Evolutionary conservation across 2,329 filamentous ascomycete species (phyloP).

Genomic region (Colletotrichum cordylinicola): DNA sequence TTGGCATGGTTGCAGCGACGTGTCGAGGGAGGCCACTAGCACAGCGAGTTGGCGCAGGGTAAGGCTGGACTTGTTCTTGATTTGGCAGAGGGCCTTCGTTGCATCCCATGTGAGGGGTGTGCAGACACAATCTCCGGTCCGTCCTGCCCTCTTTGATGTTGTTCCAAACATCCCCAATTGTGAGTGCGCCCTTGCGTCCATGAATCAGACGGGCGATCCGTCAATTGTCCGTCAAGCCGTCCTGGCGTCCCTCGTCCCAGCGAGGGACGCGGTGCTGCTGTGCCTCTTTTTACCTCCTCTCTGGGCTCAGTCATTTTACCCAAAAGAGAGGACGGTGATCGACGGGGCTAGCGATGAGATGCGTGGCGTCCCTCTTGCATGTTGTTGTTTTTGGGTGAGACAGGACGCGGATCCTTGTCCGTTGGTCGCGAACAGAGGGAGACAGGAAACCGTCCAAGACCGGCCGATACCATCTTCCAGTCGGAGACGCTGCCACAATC

Average conservation of each 20-base stretch:
- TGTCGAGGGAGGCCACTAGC: neutral
- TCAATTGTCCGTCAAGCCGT: conserved; percentile 6
- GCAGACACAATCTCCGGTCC: conserved; percentile 16
- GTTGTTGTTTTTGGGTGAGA: conserved; percentile 10
- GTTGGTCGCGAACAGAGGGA: conserved; percentile 2
- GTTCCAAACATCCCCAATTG: neutral
- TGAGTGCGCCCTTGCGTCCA: conserved; percentile 7
- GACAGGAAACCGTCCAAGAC: neutral
- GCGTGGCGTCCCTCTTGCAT: neutral
- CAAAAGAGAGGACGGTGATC: conserved; percentile 8
- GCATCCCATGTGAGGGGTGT: conserved; percentile 16
- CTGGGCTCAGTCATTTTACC: neutral
- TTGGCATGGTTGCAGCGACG: conserved; percentile 11
- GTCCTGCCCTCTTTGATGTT: conserved; percentile 6
- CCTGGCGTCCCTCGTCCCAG: neutral
- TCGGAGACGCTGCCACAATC: neutral
- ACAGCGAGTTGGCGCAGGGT: neutral
- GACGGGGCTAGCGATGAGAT: conserved; percentile 15
- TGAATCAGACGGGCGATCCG: conserved; percentile 1
- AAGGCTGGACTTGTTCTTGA: conserved; percentile 12
- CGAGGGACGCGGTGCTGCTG: neutral
- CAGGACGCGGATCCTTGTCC: conserved; percentile 10
- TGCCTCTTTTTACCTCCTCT: neutral
- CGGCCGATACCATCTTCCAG: neutral
- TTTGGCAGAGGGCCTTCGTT: neutral